Conservation (phyloP, 257 asterid genomes). For the Capsicum rhomboideum region DNA sequence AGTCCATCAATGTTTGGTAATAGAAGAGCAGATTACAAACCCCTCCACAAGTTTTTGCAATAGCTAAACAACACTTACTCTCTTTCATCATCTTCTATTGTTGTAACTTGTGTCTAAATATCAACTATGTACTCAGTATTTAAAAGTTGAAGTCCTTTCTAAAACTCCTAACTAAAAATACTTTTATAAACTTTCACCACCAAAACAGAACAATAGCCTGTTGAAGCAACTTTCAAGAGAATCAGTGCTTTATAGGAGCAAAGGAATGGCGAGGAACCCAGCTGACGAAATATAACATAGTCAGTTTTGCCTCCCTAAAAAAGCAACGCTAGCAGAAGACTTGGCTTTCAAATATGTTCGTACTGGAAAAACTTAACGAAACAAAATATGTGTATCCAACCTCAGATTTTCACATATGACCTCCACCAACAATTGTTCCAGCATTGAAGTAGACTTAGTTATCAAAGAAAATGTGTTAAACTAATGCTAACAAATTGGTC, state of each 20-base stretch:
- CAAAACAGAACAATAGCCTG: not conserved
- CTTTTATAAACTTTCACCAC: not conserved
- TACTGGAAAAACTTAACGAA: not conserved
- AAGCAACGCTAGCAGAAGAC: not conserved
- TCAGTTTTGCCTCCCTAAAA: not conserved
- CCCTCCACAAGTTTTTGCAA: not conserved
- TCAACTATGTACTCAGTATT: not conserved
- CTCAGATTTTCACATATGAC: not conserved
- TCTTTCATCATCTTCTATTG: not conserved
- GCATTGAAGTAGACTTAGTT: not conserved
- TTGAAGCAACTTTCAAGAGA: not conserved
- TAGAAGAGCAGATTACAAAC: not conserved
- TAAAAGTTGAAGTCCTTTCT: not conserved
- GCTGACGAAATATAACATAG: not conserved
- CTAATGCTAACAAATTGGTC: not conserved
- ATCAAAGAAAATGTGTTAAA: not conserved
- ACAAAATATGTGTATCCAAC: not conserved
- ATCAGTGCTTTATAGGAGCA: not conserved
- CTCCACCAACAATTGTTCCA: not conserved
- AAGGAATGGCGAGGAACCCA: not conserved
- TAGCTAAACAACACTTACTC: not conserved
- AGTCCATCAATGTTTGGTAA: not conserved
- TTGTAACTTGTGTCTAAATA: not conserved
- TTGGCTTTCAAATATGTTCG: not conserved
- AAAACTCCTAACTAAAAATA: not conserved